A percentile compares a stretch with the other conserved stretches of the same genome.
Conservation (phyloP, 108 stramenopile genomes). For the Fragilaria crotonensis region DNA sequence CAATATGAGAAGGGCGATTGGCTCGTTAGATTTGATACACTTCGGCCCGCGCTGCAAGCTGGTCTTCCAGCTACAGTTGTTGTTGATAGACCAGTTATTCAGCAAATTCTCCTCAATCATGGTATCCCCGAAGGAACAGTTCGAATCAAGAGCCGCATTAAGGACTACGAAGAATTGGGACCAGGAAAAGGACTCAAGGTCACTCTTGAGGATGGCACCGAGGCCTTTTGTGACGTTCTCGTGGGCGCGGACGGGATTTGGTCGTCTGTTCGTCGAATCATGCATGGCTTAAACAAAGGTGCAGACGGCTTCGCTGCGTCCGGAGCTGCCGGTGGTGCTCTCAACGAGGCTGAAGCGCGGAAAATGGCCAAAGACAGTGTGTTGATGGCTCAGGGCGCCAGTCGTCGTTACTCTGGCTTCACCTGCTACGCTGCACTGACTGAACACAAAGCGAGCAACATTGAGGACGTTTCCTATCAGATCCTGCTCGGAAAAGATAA, state of each 20-base stretch:
- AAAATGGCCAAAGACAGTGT: constrained; percentile 74
- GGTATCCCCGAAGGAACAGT: constrained; percentile 86
- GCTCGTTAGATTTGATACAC: constrained; percentile 92
- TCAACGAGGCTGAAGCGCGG: constrained; percentile 79
- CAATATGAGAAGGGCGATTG: constrained; percentile 85
- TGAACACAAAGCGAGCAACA: constrained; percentile 75
- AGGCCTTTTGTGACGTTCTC: constrained; percentile 84
- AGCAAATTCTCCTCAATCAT: constrained; percentile 88
- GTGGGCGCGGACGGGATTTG: constrained; percentile 97
- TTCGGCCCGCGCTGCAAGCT: constrained; percentile 87
- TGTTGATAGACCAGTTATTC: constrained; percentile 95
- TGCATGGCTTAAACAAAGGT: constrained; percentile 77
- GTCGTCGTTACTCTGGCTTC: constrained; percentile 81
- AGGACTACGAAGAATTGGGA: constrained; percentile 67
- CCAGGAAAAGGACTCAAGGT: constrained; percentile 58
- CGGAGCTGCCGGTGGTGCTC: constrained; percentile 84
- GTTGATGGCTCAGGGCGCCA: constrained; percentile 59
- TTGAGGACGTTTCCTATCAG: constrained; percentile 89
- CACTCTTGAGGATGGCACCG: constrained; percentile 82
- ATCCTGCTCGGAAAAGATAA: constrained; percentile 85
- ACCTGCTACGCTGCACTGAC: constrained; percentile 88
- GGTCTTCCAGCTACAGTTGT: constrained; percentile 93
- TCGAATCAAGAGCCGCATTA: constrained; percentile 75
- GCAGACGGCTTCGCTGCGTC: constrained; percentile 85
- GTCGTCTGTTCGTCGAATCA: constrained; percentile 72